Conservation (phyloP, 805 yeast species). For the Sungouiella thailandica region DNA sequence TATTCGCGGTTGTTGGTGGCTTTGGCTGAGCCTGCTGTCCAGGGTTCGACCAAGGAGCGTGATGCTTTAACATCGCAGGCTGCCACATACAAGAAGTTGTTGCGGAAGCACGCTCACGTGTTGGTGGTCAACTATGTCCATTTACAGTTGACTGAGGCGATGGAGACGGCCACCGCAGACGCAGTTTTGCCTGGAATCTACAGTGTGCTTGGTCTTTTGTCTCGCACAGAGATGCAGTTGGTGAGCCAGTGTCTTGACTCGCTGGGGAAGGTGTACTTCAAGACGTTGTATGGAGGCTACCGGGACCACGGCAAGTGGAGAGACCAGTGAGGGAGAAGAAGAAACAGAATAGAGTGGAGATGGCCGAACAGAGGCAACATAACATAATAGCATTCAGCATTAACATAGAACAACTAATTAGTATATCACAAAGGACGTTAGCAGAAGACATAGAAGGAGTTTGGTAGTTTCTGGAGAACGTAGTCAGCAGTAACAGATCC, state of each 20-base stretch:
- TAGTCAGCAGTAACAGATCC: no score
- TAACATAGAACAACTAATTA: no score
- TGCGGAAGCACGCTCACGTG: slow-evolving; percentile 61
- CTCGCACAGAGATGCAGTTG: slow-evolving; percentile 58
- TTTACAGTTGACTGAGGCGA: slow-evolving; percentile 45
- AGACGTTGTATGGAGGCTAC: slow-evolving; percentile 65
- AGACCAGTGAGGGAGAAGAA: slow-evolving; percentile 51
- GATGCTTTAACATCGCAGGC: slow-evolving; percentile 50
- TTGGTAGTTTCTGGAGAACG: no score
- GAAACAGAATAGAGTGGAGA: no score
- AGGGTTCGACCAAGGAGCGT: slow-evolving; percentile 21
- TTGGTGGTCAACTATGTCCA: slow-evolving; percentile 56
- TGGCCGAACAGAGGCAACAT: no score
- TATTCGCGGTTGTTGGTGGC: slow-evolving; percentile 58
- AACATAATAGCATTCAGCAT: no score
- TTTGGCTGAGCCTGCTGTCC: slow-evolving; percentile 65
- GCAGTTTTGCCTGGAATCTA: slow-evolving; percentile 52
- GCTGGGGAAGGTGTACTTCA: slow-evolving; percentile 65
- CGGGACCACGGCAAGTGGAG: slow-evolving; percentile 79
- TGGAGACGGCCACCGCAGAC: slow-evolving; percentile 43
- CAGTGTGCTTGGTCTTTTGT: slow-evolving; percentile 62
- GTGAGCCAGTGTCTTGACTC: slow-evolving; percentile 63
- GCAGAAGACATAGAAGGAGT: no score
- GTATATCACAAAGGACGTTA: no score
- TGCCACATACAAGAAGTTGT: slow-evolving; percentile 48